Base-by-base conservation (phyloP, 371 early-diverging fungal genomes). In the Blakeslea trispora region DNA sequence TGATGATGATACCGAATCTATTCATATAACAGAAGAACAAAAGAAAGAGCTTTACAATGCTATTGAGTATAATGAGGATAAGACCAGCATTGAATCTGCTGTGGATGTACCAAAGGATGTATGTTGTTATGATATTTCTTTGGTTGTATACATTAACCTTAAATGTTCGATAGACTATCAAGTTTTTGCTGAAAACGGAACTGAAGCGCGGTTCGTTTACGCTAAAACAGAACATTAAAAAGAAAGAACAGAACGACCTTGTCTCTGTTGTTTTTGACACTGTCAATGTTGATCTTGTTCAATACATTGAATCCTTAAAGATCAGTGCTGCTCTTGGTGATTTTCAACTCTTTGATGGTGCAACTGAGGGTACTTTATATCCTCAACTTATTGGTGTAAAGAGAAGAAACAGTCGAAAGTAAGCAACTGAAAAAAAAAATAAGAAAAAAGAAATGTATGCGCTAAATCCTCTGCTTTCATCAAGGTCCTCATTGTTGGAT, bases 71-170 rank as follows among this genome's bases (percentile, higher is more conserved):
- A 85, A 93, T 58, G 89, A 89, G 49, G 78, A 81, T 1, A 74
- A 82, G 24, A 72, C 84, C 0, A 72, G 66, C 0, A 66, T 75
- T 22, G 69, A 63, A 3, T 49, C 61, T 3, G 80, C 82, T 23
- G 74, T 88, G 0, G 93, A 91, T 49, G 66, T 92, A 39, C 93
- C 93, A 5, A 81, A 83, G 57, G 93, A 96, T 68, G 89, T 88
- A 66, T 10, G 3, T 24, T 28, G 7, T 28, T 28, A 28, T 28
- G n/a, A n/a, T n/a, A n/a, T n/a, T n/a, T n/a, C n/a, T n/a, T n/a
- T n/a, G n/a, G n/a, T n/a, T n/a, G n/a, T n/a, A n/a, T n/a, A n/a
- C n/a, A n/a, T n/a, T n/a, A n/a, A n/a, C n/a, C n/a, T n/a, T n/a
- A n/a, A n/a, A n/a, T n/a, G n/a, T n/a, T n/a, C n/a, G 3, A 32